Conservation (phyloP, 352 stramenopile species). For the Pythium chondricola region DNA sequence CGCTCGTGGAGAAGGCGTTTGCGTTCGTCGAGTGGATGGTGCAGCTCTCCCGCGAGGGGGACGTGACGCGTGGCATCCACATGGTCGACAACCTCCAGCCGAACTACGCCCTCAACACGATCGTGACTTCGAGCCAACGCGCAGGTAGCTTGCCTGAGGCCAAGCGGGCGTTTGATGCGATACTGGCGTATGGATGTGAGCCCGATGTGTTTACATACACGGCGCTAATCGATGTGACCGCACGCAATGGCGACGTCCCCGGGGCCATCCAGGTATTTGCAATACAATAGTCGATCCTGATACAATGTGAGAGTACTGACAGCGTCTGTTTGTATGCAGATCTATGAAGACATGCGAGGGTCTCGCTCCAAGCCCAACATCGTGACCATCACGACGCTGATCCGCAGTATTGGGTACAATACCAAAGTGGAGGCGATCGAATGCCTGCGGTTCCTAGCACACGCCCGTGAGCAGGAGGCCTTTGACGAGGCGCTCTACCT, state of each 20-base stretch:
- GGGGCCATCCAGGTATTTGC: conserved; percentile 44
- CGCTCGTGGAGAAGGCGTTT: conserved; percentile 53
- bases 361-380: conserved; percentile 62
- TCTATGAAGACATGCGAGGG: conserved; percentile 57
- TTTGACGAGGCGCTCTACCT: conserved; percentile 62
- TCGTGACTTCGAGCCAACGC: conserved; percentile 69
- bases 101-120: conserved; percentile 73
- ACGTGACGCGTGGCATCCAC: conserved; percentile 34
- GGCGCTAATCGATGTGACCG: conserved; percentile 70
- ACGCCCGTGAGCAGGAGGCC: conserved; percentile 39
- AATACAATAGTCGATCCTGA: too few species aligned
- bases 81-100: conserved; percentile 39
- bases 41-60: conserved; percentile 36
- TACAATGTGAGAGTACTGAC: neutral
- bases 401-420: conserved; percentile 39
- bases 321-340: conserved; percentile 18
- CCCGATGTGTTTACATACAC: conserved; percentile 81
- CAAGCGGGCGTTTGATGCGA: conserved; percentile 49
- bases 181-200: conserved; percentile 41
- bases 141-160: conserved; percentile 50
- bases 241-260: conserved; percentile 35
- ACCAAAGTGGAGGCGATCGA: conserved; percentile 26
- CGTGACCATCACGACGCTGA: conserved; percentile 69
- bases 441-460: conserved; percentile 37
- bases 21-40: conserved; percentile 71